phyloP scores from a whole-genome alignment of 768 basidiomycete species.

The Vishniacozyma victoriae region DNA sequence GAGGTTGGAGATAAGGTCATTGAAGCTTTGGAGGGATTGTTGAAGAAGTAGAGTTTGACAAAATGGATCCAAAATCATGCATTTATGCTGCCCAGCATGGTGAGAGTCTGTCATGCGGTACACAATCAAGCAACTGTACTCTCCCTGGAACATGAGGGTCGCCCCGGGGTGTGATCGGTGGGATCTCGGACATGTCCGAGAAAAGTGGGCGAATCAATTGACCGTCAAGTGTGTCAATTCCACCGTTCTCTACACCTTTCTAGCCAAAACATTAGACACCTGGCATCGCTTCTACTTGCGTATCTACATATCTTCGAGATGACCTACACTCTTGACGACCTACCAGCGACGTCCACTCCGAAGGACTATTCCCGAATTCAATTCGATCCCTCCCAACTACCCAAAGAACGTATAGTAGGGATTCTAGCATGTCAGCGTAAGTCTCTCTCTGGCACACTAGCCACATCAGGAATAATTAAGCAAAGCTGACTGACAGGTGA shows the following conservation, averaged over 20 bases:
- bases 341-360: constrained; percentile 19
- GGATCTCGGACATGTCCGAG: too few relatives aligned
- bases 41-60: constrained; percentile 41
- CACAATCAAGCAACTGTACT: too few relatives aligned
- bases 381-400: constrained; percentile 33
- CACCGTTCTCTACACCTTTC: too few relatives aligned
- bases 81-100: too few relatives aligned
- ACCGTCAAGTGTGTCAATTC: too few relatives aligned
- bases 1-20: constrained; percentile 81
- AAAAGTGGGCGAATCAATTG: too few relatives aligned
- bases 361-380: constrained; percentile 39
- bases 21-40: constrained; percentile 59
- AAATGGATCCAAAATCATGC: too few relatives aligned
- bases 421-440: constrained; percentile 46
- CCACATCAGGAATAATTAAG: background rate
- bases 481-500: constrained; percentile 21
- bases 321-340: constrained; percentile 13
- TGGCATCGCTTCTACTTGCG: too few relatives aligned
- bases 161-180: too few relatives aligned
- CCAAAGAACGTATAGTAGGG: constrained; percentile 40
- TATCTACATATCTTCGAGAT: constrained; percentile 1
- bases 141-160: too few relatives aligned
- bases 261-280: too few relatives aligned
- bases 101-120: too few relatives aligned
- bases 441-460: background rate